Conservation (phyloP, 2,329 filamentous ascomycete genomes). For the Phialocephala sp. region DNA sequence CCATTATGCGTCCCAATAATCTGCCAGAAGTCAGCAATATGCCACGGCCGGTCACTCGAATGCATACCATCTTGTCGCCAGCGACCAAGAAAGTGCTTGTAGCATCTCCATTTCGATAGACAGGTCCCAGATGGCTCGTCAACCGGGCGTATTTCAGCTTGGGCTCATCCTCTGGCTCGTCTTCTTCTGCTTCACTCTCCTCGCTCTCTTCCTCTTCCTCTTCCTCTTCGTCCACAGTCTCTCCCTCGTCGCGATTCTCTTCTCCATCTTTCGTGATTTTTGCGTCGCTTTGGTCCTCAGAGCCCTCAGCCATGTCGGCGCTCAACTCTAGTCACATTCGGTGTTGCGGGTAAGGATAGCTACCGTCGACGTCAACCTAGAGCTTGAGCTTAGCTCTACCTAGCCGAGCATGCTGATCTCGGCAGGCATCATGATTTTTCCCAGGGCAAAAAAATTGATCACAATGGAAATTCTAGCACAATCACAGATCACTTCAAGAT, state of each 20-base stretch:
- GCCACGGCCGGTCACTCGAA: neutral
- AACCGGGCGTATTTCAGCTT: constrained; percentile 90
- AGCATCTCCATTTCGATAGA: constrained; percentile 95
- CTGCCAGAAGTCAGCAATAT: constrained; percentile 52
- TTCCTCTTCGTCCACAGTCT: constrained; percentile 31
- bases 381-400: constrained; percentile 31
- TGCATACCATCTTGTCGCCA: constrained; percentile 91
- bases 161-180: constrained; percentile 90
- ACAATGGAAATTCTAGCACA: constrained; percentile 12
- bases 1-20: constrained; percentile 95
- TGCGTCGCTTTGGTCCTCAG: constrained; percentile 39
- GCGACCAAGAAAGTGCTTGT: constrained; percentile 89
- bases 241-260: constrained; percentile 31
- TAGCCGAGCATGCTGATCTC: constrained; percentile 6
- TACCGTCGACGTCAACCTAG: constrained; percentile 35
- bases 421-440: constrained; percentile 13
- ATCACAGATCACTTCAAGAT: constrained; percentile 16
- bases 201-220: constrained; percentile 45
- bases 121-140: constrained; percentile 76
- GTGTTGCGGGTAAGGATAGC: constrained; percentile 35
- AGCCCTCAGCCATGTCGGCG: constrained; percentile 42
- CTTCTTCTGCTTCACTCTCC: constrained; percentile 56
- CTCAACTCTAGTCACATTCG: constrained; percentile 40
- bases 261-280: constrained; percentile 32
- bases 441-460: constrained; percentile 14